Conservation (phyloP, 768 basidiomycete species). For the Phylloporus sp. region DNA sequence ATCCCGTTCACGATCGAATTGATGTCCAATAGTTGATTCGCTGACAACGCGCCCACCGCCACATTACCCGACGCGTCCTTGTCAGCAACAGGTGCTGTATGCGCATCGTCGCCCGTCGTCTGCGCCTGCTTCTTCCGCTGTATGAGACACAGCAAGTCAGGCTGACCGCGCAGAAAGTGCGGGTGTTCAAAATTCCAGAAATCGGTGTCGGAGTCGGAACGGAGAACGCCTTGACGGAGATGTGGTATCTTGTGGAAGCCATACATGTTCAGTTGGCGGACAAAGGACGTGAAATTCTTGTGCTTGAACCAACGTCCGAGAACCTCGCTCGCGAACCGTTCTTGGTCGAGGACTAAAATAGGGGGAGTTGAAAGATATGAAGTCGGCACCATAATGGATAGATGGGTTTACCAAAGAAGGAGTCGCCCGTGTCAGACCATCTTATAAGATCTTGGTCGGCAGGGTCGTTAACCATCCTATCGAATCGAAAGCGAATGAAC, state of each 20-base stretch:
- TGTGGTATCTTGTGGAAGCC: conserved; percentile 97
- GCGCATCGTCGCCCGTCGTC: conserved; percentile 32
- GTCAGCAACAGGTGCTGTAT: conserved; percentile 2
- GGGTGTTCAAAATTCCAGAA: conserved; percentile 91
- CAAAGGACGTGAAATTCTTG: conserved; percentile 92
- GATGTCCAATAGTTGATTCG: conserved; percentile 65
- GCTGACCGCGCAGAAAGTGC: conserved; percentile 84
- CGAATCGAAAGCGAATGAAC: conserved; percentile 1
- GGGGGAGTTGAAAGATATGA: background rate
- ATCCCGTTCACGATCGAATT: conserved; percentile 78
- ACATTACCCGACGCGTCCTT: conserved; percentile 15
- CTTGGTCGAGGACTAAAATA: conserved; percentile 77
- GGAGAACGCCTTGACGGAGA: conserved; percentile 89
- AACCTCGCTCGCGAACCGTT: conserved; percentile 83
- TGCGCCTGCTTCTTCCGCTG: conserved; percentile 69
- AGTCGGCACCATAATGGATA: no score
- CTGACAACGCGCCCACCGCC: conserved; percentile 28
- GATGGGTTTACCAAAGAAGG: conserved; percentile 84
- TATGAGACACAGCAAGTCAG: conserved; percentile 81
- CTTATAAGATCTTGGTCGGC: conserved; percentile 79
- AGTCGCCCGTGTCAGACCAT: conserved; percentile 89
- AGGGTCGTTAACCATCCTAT: conserved; percentile 88
- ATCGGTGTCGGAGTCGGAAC: conserved; percentile 74
- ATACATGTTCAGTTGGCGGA: conserved; percentile 94
- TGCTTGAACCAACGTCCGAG: conserved; percentile 97